A percentile compares a stretch with the other conserved stretches of the same genome.
These are phyloP conservation scores for Termitomyces sp. DNA, from an alignment of 1,284 basidiomycete genomes.

Conservation along the genomic window DNA sequence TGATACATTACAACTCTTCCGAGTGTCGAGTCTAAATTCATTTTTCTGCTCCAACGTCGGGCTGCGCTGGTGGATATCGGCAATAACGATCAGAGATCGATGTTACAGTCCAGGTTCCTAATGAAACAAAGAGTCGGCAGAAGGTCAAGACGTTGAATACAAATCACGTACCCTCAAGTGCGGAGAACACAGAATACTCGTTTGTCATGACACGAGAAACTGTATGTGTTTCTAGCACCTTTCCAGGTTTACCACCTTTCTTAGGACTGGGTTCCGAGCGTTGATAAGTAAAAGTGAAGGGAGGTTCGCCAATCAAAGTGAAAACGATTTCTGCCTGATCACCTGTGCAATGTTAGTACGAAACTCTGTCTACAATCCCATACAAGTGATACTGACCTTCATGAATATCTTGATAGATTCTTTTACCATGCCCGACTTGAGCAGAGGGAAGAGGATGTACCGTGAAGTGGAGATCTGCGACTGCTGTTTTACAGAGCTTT, in stretches of 20 bases:
- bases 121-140: slow-evolving; percentile 11
- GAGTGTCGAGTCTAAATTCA: slow-evolving; percentile 17
- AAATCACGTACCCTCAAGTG: slow-evolving; percentile 69
- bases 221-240: slow-evolving; percentile 84
- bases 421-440: slow-evolving; percentile 80
- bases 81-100: slow-evolving; percentile 83
- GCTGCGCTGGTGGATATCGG: slow-evolving; percentile 61
- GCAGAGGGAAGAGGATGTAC: slow-evolving; percentile 87
- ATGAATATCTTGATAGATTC: slow-evolving; percentile 79
- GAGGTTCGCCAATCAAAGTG: slow-evolving; percentile 83
- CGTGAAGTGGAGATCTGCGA: slow-evolving; percentile 71
- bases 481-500: slow-evolving; percentile 78
- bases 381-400: slow-evolving; percentile 51
- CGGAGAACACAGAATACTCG: slow-evolving; percentile 85
- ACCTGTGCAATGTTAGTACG: slow-evolving; percentile 37
- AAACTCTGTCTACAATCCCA: not conserved
- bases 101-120: slow-evolving; percentile 90
- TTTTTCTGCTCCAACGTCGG: slow-evolving; percentile 34
- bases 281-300: slow-evolving; percentile 94
- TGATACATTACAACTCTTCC: slow-evolving; percentile 15
- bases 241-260: slow-evolving; percentile 62
- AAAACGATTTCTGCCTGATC: slow-evolving; percentile 94
- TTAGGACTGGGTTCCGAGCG: slow-evolving; percentile 63
- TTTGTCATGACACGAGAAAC: slow-evolving; percentile 74
- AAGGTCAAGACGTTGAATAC: not conserved